phyloP scores from a whole-genome alignment of 192 early-diverging fungal genomes.

The Coemansia sp. region DNA sequence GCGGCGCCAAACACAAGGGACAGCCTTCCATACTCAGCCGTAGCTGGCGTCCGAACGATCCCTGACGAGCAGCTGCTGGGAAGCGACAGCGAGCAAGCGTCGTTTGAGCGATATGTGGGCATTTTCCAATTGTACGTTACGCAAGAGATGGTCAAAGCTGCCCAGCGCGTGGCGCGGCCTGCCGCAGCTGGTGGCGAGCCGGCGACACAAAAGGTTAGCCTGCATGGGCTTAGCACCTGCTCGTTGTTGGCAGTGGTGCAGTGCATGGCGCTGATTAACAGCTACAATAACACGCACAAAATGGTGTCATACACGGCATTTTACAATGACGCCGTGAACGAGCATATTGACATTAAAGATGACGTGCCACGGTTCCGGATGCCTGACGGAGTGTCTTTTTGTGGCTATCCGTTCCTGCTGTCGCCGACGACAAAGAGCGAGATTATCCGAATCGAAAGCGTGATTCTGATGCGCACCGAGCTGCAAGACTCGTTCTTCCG shows the following conservation, averaged over 20 bases:
- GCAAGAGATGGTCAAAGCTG: conserved; percentile 26
- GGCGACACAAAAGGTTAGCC: conserved; percentile 28
- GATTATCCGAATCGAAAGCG: conserved; percentile 71
- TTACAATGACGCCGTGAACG: conserved; percentile 71
- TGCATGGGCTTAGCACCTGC: conserved; percentile 25
- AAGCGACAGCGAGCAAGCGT: conserved; percentile 9
- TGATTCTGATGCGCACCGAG: conserved; percentile 65
- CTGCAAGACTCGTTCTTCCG: conserved; percentile 78
- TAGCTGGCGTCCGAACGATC: background rate
- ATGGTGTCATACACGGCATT: conserved; percentile 64
- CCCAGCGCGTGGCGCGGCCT: conserved; percentile 10
- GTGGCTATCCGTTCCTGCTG: conserved; percentile 73
- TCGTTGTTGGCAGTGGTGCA: conserved; percentile 34
- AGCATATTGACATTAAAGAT: conserved; percentile 72
- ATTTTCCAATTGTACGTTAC: conserved; percentile 47
- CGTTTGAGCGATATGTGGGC: conserved; percentile 22
- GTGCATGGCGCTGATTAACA: conserved; percentile 54
- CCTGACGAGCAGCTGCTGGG: background rate
- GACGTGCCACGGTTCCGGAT: conserved; percentile 72
- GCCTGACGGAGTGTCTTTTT: conserved; percentile 68
- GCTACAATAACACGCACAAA: conserved; percentile 60
- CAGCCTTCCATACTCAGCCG: background rate
- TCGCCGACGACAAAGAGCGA: conserved; percentile 73
- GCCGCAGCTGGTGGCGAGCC: conserved; percentile 13
- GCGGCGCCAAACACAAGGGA: background rate